Evolutionary conservation across 768 basidiomycete genomes (phyloP), one percentile per base, ranked within the genome.

Genomic region (Rhodosporidiobolus odoratus): DNA sequence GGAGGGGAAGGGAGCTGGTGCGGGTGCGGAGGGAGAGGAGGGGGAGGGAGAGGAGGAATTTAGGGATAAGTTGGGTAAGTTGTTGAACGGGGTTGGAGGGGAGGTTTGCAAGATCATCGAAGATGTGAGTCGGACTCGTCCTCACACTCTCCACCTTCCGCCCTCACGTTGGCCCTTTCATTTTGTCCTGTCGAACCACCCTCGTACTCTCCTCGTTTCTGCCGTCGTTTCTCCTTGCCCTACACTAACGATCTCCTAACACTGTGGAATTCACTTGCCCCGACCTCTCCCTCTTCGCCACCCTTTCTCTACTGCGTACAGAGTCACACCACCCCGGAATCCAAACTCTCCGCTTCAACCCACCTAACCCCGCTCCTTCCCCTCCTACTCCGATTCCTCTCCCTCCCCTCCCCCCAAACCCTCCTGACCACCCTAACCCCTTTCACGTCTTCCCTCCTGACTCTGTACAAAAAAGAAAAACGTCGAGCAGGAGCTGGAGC

Each of bases 391-490:
- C 88, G 86, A 23, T 93, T 97, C 82, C 83, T 98, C 81, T 88
- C 88, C 15, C 96, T 98, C 77, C 84, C 88, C 35, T 90, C 91
- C 73, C 91, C 94, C 71, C 93, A 95, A 76, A 93, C 91, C 10
- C 88, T 88, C 72, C 86, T 86, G 30, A 89, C 93, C 12, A 15
- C 84, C 97, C 48, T 91, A n/a, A n/a, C 93, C 76, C 87, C 90
- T 5, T 81, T 96, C 65, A 81, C 96, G 21, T 86, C 88, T 71
- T 84, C 85, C 30, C 82, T 96, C 65, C 84, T 99, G 47, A 82
- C 84, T 38, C 84, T 84, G 59, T 92, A 92, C 81, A 99, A 98
- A 80, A 81, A 81, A 66, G 75, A 77, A 50, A 81, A 83, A 76
- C 79, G 80, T 69, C 73, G 76, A 83, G 88, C 75, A 77, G 79